phyloP scores from a whole-genome alignment of 192 early-diverging fungal species.

The Piromyces sp. region DNA sequence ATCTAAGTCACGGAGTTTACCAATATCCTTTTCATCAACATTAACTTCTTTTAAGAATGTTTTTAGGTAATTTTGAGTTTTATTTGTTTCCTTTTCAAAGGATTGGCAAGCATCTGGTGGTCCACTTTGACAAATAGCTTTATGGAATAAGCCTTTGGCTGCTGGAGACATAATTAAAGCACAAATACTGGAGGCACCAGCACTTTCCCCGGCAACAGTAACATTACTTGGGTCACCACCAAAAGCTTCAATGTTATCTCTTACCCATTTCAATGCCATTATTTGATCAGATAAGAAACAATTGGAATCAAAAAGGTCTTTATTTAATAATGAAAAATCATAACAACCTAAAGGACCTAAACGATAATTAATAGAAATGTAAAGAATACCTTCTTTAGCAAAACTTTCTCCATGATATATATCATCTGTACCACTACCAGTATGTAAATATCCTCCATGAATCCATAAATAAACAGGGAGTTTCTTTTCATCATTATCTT shows the following conservation, averaged over 20 bases:
- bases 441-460: conserved; percentile 33
- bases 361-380: conserved; percentile 18
- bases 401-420: background rate
- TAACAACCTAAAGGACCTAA: conserved; percentile 18
- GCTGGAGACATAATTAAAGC: background rate
- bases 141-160: background rate
- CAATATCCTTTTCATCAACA: background rate
- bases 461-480: conserved; percentile 45
- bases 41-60: background rate
- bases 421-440: conserved; percentile 7
- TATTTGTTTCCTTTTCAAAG: background rate
- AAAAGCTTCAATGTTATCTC: conserved; percentile 40
- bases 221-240: conserved; percentile 34
- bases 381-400: background rate
- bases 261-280: conserved; percentile 34
- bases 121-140: background rate
- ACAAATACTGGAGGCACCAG: conserved; percentile 17
- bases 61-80: background rate
- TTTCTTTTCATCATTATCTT: conserved; percentile 2
- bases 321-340: background rate
- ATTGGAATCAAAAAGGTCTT: conserved; percentile 6
- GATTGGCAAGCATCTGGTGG: background rate
- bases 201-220: conserved; percentile 40
- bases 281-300: conserved; percentile 17
- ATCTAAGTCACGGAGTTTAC: background rate